These are phyloP conservation scores for Serendipita sp. DNA, from an alignment of 768 basidiomycete genomes.

Conservation along the genomic window DNA sequence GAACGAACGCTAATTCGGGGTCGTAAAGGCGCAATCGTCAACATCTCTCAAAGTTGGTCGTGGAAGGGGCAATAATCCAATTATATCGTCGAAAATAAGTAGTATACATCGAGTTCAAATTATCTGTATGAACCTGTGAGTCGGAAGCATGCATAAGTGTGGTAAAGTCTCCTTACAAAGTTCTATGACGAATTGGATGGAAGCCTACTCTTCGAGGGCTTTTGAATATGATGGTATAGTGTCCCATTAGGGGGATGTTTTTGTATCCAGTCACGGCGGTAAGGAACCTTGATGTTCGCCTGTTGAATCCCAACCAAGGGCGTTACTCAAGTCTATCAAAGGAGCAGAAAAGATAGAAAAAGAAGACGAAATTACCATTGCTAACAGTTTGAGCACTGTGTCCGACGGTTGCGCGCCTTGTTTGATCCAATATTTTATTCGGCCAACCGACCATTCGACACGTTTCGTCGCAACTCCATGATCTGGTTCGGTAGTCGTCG, in stretches of 20 bases:
- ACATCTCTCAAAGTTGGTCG: no score
- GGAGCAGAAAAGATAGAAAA: no score
- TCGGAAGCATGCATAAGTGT: no score
- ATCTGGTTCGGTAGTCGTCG: neutral
- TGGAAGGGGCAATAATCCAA: no score
- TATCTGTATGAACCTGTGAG: no score
- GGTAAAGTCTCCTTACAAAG: no score
- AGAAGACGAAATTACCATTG: constrained; percentile 35
- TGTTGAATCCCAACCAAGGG: neutral
- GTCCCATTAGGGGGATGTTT: neutral
- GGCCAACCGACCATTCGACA: constrained; percentile 78
- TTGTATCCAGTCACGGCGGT: neutral
- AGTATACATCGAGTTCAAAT: no score
- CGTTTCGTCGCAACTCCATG: constrained; percentile 33
- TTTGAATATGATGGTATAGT: neutral
- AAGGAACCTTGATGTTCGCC: neutral
- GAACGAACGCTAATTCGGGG: no score
- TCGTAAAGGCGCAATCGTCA: no score
- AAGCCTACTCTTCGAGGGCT: neutral
- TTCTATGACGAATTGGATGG: no score
- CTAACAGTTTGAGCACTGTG: constrained; percentile 59
- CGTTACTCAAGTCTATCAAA: neutral
- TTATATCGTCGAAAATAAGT: no score
- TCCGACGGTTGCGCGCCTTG: constrained; percentile 74
- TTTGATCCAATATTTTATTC: constrained; percentile 79